Conservation (phyloP, 208 protist genomes). For the Borovskyia barvae region DNA sequence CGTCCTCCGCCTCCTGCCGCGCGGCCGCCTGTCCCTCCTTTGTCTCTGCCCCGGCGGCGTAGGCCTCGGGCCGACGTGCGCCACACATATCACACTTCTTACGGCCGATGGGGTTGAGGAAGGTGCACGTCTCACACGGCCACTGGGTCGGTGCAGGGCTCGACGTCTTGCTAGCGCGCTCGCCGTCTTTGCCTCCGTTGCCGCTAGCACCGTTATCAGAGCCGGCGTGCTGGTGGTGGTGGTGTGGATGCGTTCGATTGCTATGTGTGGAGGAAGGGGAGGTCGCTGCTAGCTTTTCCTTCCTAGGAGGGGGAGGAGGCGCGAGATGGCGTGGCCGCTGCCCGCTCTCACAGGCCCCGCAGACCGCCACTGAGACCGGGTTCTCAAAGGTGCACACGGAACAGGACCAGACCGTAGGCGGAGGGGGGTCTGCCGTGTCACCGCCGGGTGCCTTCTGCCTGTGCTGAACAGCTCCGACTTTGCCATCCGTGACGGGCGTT, state of each 20-base stretch:
- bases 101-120: conserved; percentile 44
- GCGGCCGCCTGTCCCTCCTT: conserved; percentile 21
- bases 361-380: conserved; percentile 37
- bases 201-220: neutral
- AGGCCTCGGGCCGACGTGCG: conserved; percentile 38
- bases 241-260: neutral
- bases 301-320: too few species aligned
- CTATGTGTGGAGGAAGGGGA: too few species aligned
- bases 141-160: conserved; percentile 16
- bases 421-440: conserved; percentile 3
- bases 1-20: conserved; percentile 40
- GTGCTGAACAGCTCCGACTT: neutral
- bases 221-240: neutral
- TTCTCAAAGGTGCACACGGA: conserved; percentile 84
- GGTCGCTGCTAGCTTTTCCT: too few species aligned
- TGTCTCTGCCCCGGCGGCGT: conserved; percentile 25
- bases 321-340: conserved; percentile 62
- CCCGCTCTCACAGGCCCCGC: conserved; percentile 70
- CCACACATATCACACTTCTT: conserved; percentile 79
- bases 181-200: neutral
- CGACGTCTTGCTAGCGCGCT: conserved; percentile 14
- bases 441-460: too few species aligned
- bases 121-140: conserved; percentile 74
- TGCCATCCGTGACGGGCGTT: conserved; percentile 26
- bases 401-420: conserved; percentile 54